Conservation (phyloP, 1,139 yeast species). For the Zygosaccharomyces sapae region DNA sequence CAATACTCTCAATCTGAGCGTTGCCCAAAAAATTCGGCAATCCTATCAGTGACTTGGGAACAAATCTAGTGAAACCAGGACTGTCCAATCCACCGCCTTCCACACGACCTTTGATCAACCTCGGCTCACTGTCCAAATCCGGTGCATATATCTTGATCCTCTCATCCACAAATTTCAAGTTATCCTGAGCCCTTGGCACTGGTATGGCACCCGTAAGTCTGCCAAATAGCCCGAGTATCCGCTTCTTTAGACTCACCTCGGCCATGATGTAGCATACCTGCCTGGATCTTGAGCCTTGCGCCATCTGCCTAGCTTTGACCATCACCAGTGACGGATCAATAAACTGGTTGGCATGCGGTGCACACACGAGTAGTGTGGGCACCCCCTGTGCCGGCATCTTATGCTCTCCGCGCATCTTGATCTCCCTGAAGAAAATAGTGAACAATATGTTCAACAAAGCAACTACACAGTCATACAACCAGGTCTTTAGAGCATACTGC, state of each 20-base stretch:
- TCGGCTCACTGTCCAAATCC: constrained; percentile 38
- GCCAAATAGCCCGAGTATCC: constrained; percentile 54
- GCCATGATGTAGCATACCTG: constrained; percentile 61
- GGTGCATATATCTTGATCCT: constrained; percentile 46
- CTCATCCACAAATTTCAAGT: constrained; percentile 41
- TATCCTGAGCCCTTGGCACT: constrained; percentile 70
- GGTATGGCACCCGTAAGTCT: constrained; percentile 61
- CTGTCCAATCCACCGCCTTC: constrained; percentile 11
- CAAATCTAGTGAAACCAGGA: constrained; percentile 39
- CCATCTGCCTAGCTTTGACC: constrained; percentile 44
- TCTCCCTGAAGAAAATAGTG: constrained; percentile 58
- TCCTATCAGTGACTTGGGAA: constrained; percentile 57
- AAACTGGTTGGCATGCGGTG: constrained; percentile 80
- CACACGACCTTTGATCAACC: constrained; percentile 27
- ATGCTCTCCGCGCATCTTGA: constrained; percentile 63
- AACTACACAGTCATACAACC: constrained; percentile 28
- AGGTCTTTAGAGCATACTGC: constrained; percentile 19
- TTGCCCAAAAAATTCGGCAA: constrained; percentile 57
- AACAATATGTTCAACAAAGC: constrained; percentile 25
- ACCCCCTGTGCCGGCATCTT: constrained; percentile 56
- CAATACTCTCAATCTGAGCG: constrained; percentile 49
- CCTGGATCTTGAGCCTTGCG: constrained; percentile 32
- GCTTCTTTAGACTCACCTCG: constrained; percentile 53
- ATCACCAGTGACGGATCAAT: constrained; percentile 65
- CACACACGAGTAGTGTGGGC: constrained; percentile 70